Conservation (phyloP, 768 basidiomycete genomes). For the Rhodosporidiobolus sp. region DNA sequence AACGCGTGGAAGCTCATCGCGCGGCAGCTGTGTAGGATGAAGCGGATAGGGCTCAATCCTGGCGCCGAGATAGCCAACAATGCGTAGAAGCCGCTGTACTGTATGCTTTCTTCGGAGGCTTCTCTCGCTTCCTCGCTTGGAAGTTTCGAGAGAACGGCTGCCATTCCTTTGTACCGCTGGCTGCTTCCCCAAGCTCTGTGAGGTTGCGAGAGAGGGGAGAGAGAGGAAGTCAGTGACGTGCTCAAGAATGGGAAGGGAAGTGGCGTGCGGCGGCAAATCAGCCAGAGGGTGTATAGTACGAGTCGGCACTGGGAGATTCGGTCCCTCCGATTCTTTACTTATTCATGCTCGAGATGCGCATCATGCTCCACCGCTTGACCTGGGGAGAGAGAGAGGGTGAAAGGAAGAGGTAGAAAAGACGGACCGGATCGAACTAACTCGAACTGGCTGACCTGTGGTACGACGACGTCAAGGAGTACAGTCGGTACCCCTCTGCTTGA, state of each 20-base stretch:
- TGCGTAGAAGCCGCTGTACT: too few species aligned
- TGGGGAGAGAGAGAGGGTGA: neutral
- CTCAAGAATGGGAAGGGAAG: neutral
- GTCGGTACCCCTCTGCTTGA: too few species aligned
- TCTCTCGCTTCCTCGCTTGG: too few species aligned
- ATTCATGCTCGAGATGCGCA: neutral
- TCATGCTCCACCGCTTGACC: neutral
- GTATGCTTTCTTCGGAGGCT: too few species aligned
- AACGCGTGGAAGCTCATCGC: conserved; percentile 24
- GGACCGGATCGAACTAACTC: too few species aligned
- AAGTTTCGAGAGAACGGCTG: too few species aligned
- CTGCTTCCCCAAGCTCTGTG: too few species aligned
- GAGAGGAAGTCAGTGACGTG: neutral
- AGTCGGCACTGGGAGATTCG: neutral
- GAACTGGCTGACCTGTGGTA: too few species aligned
- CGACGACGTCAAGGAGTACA: too few species aligned
- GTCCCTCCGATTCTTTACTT: neutral
- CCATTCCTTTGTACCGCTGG: neutral
- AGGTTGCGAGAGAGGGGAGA: too few species aligned
- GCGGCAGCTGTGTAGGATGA: conserved; percentile 23
- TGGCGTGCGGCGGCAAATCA: neutral
- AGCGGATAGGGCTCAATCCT: conserved; percentile 5
- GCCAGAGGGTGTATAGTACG: neutral
- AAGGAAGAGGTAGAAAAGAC: neutral
- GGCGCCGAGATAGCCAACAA: conserved; percentile 18